phyloP scores from a whole-genome alignment of 2,329 filamentous ascomycete species.

The Fusarium chlamydosporum region DNA sequence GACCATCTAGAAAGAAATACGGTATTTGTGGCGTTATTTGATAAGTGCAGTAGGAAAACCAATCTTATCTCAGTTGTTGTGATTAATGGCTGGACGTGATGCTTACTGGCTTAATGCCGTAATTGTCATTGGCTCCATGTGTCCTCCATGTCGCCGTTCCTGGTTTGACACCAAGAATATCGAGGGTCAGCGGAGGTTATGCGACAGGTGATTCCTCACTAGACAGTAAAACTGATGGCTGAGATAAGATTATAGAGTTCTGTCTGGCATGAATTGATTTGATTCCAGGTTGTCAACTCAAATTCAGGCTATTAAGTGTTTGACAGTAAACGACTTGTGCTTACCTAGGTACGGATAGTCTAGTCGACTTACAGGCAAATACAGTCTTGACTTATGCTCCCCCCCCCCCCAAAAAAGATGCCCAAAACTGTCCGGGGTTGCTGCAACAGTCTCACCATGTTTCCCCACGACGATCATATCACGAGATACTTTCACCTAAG shows the following conservation, averaged over 20 bases:
- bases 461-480: conserved; percentile 41
- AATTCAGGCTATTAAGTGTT: neutral
- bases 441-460: conserved; percentile 30
- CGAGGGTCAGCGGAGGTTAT: neutral
- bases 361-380: neutral
- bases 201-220: conserved; percentile 7
- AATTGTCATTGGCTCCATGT: conserved; percentile 23
- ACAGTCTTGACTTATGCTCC: conserved; percentile 2
- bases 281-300: too few species aligned
- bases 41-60: neutral
- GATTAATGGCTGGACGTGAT: conserved; percentile 41
- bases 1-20: conserved; percentile 1
- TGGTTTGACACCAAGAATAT: conserved; percentile 1
- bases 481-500: conserved; percentile 52
- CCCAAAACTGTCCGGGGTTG: conserved; percentile 5
- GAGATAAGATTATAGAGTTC: conserved; percentile 29
- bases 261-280: neutral
- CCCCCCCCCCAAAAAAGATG: neutral
- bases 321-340: conserved; percentile 1
- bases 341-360: too few species aligned
- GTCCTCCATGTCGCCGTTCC: conserved; percentile 16
- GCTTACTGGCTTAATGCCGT: conserved; percentile 30
- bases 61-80: conserved; percentile 47
- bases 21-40: conserved; percentile 32
- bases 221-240: conserved; percentile 11